Evolutionary conservation across 1,284 basidiomycete genomes (phyloP).

Genomic region (Psilocybe mexicana): DNA sequence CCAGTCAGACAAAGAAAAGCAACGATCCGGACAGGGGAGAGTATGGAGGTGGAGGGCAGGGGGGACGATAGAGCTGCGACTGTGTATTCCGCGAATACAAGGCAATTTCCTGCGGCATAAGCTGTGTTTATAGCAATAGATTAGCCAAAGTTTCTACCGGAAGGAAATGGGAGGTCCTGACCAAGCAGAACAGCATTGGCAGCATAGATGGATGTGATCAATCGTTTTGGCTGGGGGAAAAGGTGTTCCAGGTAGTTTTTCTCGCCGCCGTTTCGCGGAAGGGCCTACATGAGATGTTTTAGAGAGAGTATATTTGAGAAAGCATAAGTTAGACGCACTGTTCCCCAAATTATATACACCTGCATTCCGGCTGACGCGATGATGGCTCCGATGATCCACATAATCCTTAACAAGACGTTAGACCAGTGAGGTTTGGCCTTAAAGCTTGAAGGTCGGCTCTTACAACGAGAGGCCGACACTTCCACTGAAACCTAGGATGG

Average conservation of each 20-base stretch:
- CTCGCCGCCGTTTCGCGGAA: slow-evolving; percentile 35
- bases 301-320: not conserved
- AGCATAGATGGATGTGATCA: slow-evolving; percentile 35
- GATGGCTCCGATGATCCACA: slow-evolving; percentile 33
- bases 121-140: slow-evolving; percentile 20
- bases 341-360: slow-evolving; percentile 33
- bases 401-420: slow-evolving; percentile 20
- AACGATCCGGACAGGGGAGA: slow-evolving; percentile 27
- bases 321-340: slow-evolving; percentile 19
- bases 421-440: not conserved
- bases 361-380: slow-evolving; percentile 32
- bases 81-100: slow-evolving; percentile 40
- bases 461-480: slow-evolving; percentile 32
- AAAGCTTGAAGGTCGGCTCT: not conserved
- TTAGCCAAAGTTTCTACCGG: not conserved
- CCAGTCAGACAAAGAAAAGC: slow-evolving; percentile 38
- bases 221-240: slow-evolving; percentile 29
- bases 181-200: slow-evolving; percentile 32
- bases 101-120: slow-evolving; percentile 35
- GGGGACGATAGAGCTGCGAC: slow-evolving; percentile 29
- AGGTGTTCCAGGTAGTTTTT: slow-evolving; percentile 39
- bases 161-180: slow-evolving; percentile 9
- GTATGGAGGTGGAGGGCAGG: slow-evolving; percentile 25
- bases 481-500: slow-evolving; percentile 31
- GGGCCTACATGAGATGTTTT: slow-evolving; percentile 20